Conservation (phyloP, 148 eudicot species). For the Rhododendron henanense region DNA sequence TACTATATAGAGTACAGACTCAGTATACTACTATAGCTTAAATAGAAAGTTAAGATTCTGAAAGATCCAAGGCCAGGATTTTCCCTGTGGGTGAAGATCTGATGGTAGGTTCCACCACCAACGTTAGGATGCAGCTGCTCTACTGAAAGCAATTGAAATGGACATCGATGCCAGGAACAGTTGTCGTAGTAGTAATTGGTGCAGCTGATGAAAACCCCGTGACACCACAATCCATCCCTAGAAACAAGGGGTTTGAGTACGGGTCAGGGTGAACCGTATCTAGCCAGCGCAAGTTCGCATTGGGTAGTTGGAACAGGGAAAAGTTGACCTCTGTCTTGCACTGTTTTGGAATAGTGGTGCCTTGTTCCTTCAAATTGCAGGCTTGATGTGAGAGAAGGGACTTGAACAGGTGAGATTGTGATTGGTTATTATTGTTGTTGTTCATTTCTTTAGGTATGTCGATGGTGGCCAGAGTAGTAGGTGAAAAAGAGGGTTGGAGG, state of each 20-base stretch:
- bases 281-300: constrained; percentile 13
- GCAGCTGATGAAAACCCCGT: neutral
- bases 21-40: neutral
- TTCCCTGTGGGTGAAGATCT: constrained; percentile 6
- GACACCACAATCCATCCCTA: constrained; percentile 1
- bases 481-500: constrained; percentile 8
- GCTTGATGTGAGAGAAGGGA: constrained; percentile 24
- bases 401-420: constrained; percentile 14
- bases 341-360: constrained; percentile 20
- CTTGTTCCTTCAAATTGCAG: constrained; percentile 8
- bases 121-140: constrained; percentile 3
- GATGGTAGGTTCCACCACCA: constrained; percentile 27
- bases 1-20: neutral
- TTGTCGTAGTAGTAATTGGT: neutral
- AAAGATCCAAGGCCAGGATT: constrained; percentile 31
- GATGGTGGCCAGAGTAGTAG: neutral
- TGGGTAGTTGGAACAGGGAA: constrained; percentile 2
- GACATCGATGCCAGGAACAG: constrained; percentile 24
- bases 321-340: constrained; percentile 28
- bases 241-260: constrained; percentile 10
- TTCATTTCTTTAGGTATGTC: neutral
- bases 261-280: neutral
- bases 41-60: neutral
- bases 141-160: constrained; percentile 15
- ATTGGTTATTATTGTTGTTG: constrained; percentile 7